Base-by-base conservation (phyloP, 345 rosid genomes). In the Acer yangbiense region DNA sequence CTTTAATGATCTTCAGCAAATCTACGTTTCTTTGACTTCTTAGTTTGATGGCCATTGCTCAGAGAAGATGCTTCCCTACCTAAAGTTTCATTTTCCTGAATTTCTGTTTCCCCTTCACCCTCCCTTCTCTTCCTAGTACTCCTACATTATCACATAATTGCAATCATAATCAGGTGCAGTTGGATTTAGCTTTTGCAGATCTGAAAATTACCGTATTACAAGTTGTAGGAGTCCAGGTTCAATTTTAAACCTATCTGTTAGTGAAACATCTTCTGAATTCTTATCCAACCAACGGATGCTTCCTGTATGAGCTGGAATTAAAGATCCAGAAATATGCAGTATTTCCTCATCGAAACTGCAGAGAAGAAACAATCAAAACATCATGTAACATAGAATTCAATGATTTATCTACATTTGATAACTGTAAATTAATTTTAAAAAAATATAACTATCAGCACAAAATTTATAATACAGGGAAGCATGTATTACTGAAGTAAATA, bases 301-400 rank as follows among this genome's bases (percentile, higher is more conserved):
- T 83, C 98, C 93, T 57, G 96, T 92, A 76, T 83, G 78, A 55
- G 76, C 84, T n/a, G 87, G 84, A 64, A 82, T 75, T 69, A 93
- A 76, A 9, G 98, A 90, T 55, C 98, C 93, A 65, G 81, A 82
- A 76, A 92, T 89, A 82, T 88, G 92, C 82, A 90, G 78, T 32
- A 86, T 87, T 84, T 95, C 97, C 80, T 90, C 90, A 80, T 93
- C 92, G 69, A 90, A 83, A 84, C 94, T 93, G 90, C 88, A 86
- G 76, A 72, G 54, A 65, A 58, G n/a, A 71, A 77, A 41, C 69
- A 68, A 58, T 21, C 70, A 71, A 81, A 77, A 78, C 35, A 14
- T 68, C 46, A 69, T 10, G 9, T 70, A 52, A 63, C 14, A 7
- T 6, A 23, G 21, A 63, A 6, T 14, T 48, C 48, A 58, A 20